Evolutionary conservation across 805 yeast genomes (phyloP), one percentile per base, ranked within the genome.

Genomic region (Yarrowia deformans): DNA sequence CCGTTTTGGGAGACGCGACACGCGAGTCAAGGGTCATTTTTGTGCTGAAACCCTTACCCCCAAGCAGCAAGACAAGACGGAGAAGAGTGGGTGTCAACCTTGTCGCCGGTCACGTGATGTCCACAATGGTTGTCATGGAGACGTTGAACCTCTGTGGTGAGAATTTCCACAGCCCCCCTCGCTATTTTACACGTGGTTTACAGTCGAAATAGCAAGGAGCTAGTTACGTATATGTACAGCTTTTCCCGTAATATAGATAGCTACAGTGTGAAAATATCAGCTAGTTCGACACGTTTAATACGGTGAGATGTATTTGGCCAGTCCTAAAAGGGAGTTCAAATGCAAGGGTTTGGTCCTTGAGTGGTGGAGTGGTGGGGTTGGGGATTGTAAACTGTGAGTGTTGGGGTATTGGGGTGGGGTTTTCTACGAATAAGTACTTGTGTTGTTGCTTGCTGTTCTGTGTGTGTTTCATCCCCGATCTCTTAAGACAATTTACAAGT

Each of bases 1-100:
- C 64, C 64, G 64, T 4, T 29, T 56, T 56, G 64, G 64, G 64
- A 43, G 29, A 56, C 49, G 64, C 64, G 64, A 56, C 64, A 56
- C 64, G 64, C 49, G 64, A 56, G 64, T 40, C 49, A 56, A 56
- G 64, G 64, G 64, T 56, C 50, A 56, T 29, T 29, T 23, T 56
- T 37, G 45, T 40, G 56, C 61, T 34, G 14, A 8, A 13, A 40
- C 63, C 63, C 48, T 40, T 29, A 56, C 63, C 63, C 63, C 63
- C 63, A 56, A 34, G 29, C 29, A 56, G 7, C 48, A 37, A 56
- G 48, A n/a, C 63, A 40, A 52, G 56, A 52, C 23, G 55, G 39
- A 32, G 55, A 23, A 4, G 29, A 14, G 6, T n/a, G n/a, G n/a
- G n/a, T 10, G 9, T 16, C 32, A 32, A 29, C 39, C 14, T 32